Evolutionary conservation across 352 stramenopile genomes (phyloP).

Genomic region (Phytophthora podocarpi): DNA sequence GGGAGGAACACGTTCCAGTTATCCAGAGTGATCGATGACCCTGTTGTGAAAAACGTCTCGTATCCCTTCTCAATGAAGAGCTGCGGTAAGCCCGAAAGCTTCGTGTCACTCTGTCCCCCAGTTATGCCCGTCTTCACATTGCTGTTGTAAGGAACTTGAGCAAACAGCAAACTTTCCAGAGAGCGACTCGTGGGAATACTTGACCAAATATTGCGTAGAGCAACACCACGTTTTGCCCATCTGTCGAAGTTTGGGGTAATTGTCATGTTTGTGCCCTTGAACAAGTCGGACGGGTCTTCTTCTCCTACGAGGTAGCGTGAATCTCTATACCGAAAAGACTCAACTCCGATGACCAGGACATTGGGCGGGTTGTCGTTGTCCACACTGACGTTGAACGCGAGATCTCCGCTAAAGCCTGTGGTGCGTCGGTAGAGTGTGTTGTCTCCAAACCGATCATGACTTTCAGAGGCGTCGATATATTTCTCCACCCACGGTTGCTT

Average conservation of each 20-base stretch:
- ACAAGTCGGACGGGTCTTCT: constrained; percentile 38
- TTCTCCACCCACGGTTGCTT: constrained; percentile 3
- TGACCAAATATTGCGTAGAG: no score
- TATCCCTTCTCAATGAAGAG: constrained; percentile 55
- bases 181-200: constrained; percentile 60
- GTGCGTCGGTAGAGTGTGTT: constrained; percentile 13
- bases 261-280: constrained; percentile 25
- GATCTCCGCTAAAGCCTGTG: constrained; percentile 10
- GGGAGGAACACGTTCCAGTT: constrained; percentile 56
- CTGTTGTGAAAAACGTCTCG: constrained; percentile 57
- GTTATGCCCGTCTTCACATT: constrained; percentile 48
- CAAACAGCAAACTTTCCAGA: constrained; percentile 59
- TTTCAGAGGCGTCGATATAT: not conserved
- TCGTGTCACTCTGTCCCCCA: constrained; percentile 24
- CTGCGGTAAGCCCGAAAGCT: constrained; percentile 50
- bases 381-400: constrained; percentile 7
- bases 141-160: constrained; percentile 56
- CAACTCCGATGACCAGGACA: constrained; percentile 10
- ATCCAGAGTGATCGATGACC: constrained; percentile 32
- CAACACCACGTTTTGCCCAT: constrained; percentile 52
- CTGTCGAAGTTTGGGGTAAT: constrained; percentile 49
- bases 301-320: constrained; percentile 12
- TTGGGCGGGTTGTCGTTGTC: constrained; percentile 7
- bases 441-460: not conserved
- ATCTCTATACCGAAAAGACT: constrained; percentile 11